phyloP scores from a whole-genome alignment of 2,329 filamentous ascomycete species.

The Colletotrichum costaricense region DNA sequence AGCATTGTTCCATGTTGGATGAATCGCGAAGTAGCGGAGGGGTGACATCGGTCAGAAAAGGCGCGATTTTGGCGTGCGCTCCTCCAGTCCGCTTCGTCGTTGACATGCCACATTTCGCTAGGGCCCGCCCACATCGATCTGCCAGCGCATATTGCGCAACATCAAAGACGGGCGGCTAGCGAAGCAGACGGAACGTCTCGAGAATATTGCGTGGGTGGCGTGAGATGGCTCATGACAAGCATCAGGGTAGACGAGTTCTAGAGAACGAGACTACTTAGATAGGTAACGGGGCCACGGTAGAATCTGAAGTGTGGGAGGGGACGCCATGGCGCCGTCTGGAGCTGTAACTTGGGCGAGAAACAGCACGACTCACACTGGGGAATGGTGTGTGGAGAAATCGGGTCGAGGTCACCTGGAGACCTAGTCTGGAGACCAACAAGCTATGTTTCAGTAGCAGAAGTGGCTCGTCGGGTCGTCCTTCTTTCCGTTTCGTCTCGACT shows the following conservation, averaged over 20 bases:
- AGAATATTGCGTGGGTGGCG: constrained; percentile 20
- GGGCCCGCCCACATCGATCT: background rate
- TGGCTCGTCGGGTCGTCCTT: constrained; percentile 28
- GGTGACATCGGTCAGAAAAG: background rate
- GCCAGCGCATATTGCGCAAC: constrained; percentile 12
- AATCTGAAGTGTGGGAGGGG: background rate
- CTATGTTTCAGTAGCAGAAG: constrained; percentile 21
- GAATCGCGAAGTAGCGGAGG: background rate
- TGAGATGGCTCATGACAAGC: constrained; percentile 21
- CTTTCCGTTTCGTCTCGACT: constrained; percentile 24
- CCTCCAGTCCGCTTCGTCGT: background rate
- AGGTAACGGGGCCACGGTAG: background rate
- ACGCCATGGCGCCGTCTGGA: constrained; percentile 7
- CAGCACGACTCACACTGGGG: constrained; percentile 24
- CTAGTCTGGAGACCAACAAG: background rate
- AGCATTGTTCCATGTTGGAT: background rate
- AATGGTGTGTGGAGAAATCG: constrained; percentile 3
- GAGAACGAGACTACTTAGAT: background rate
- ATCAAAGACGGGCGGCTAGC: background rate
- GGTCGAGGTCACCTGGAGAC: constrained; percentile 4
- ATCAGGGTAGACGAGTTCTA: constrained; percentile 8
- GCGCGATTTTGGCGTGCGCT: background rate
- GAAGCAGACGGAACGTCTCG: constrained; percentile 1
- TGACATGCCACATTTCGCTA: background rate
- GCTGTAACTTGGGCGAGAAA: constrained; percentile 23